Evolutionary conservation across 805 yeast species (phyloP), one percentile per base, ranked within the genome.

Genomic region (Candida endomychidarum): DNA sequence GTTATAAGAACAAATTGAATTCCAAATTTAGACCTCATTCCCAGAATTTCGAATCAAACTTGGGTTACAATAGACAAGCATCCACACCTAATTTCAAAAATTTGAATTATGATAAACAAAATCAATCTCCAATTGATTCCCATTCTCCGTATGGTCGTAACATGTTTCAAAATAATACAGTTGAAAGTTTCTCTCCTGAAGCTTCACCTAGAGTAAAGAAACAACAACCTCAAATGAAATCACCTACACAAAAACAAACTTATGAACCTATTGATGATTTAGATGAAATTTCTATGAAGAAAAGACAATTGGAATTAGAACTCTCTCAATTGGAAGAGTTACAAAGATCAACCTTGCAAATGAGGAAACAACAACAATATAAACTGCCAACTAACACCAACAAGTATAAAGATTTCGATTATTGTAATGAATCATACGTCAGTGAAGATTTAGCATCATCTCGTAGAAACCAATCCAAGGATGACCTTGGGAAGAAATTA

Each of bases 221-320:
- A 12, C 34, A 31, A 8, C 4, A 6, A 4, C 9, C 34, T 11
- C 25, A 14, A 20, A 34, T 34, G 18, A 34, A 23, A 14, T 12
- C 37, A 10, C 21, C 33, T 18, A 4, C 19, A 5, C 30, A 27
- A 12, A 25, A 31, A 15, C 35, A 31, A 17, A 9, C 3, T 21
- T 26, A 19, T 9, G 21, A 40, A 8, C 38, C 33, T 28, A 45
- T 42, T n/a, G 52, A 48, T 32, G 58, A 54, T 14, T 50, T 51
- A 16, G 61, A 62, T 31, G 70, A 63, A 27, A 56, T 68, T 23
- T 53, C 61, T 2, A 49, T 50, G 27, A 66, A 63, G 47, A 58
- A 63, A 40, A 68, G 61, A 29, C 70, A 64, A 48, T 57, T 69
- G 34, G 73, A 69, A 45, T 34, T 59, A 48, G 73, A 67, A 46